These are phyloP conservation scores for Sclerotiophoma versabilis DNA, from an alignment of 2,329 filamentous ascomycete species.

Conservation along the genomic window DNA sequence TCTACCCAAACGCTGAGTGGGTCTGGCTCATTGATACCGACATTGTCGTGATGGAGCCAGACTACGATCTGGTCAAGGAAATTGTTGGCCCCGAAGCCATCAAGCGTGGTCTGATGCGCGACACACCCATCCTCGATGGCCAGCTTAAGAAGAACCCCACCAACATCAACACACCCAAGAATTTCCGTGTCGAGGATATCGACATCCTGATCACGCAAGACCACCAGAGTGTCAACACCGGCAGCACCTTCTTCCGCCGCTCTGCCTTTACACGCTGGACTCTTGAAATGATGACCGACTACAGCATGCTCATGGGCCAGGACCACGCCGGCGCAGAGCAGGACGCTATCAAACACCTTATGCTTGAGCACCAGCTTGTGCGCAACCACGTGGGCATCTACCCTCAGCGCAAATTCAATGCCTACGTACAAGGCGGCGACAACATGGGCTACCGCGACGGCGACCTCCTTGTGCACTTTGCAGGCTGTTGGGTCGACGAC, in stretches of 20 bases:
- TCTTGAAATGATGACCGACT: conserved; percentile 52
- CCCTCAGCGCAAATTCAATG: conserved; percentile 48
- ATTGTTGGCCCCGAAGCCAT: conserved; percentile 47
- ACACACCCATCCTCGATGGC: conserved; percentile 37
- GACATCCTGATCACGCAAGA: conserved; percentile 52
- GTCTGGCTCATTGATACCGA: conserved; percentile 53
- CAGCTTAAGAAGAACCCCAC: conserved; percentile 37
- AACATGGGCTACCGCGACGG: conserved; percentile 50
- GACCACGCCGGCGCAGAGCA: conserved; percentile 47
- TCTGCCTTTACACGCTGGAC: conserved; percentile 47
- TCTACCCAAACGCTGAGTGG: conserved; percentile 50
- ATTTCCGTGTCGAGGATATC: conserved; percentile 43
- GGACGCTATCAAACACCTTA: conserved; percentile 45
- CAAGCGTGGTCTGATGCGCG: conserved; percentile 35
- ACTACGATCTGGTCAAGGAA: conserved; percentile 39
- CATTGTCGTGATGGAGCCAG: conserved; percentile 51
- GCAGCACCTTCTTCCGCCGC: conserved; percentile 50
- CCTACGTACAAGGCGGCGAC: conserved; percentile 45
- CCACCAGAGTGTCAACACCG: conserved; percentile 51
- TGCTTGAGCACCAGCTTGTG: conserved; percentile 47
- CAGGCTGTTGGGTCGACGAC: conserved; percentile 50
- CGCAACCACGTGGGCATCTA: conserved; percentile 50
- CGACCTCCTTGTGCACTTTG: conserved; percentile 51
- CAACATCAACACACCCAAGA: conserved; percentile 35
- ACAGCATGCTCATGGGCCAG: conserved; percentile 45